Conservation (phyloP, 768 basidiomycete species). For the Scleroderma bovista region DNA sequence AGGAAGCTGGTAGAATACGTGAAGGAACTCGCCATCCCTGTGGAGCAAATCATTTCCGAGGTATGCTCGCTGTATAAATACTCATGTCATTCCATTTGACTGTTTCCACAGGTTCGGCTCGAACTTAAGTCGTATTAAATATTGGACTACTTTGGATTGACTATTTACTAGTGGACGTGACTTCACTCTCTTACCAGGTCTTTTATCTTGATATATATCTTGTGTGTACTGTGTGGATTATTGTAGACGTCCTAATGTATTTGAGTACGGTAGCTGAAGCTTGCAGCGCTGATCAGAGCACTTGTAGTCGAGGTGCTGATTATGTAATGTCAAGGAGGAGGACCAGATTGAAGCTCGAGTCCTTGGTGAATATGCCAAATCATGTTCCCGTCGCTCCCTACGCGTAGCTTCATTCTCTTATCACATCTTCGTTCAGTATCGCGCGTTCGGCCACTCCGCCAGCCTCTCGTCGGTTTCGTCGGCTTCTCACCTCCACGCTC, state of each 20-base stretch:
- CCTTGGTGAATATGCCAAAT: too few species aligned
- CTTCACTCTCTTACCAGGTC: too few species aligned
- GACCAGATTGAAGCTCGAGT: too few species aligned
- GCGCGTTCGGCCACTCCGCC: not conserved
- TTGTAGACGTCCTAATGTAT: too few species aligned
- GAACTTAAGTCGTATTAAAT: constrained; percentile 24
- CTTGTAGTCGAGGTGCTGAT: too few species aligned
- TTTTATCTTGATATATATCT: too few species aligned
- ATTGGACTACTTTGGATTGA: too few species aligned
- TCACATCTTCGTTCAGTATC: constrained; percentile 4
- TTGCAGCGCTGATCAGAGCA: too few species aligned
- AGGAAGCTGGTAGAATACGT: constrained; percentile 26
- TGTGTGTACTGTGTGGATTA: too few species aligned
- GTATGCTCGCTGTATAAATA: constrained; percentile 11
- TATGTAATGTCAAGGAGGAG: too few species aligned
- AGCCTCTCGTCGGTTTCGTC: not conserved
- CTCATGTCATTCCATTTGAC: not conserved
- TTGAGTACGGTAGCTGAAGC: too few species aligned
- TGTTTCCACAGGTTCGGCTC: constrained; percentile 16
- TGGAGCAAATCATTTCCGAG: constrained; percentile 24
- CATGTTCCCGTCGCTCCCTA: not conserved
- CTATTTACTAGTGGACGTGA: too few species aligned
- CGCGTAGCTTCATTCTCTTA: constrained; percentile 4
- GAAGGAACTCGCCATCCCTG: constrained; percentile 22
- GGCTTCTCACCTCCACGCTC: not conserved